Base-by-base conservation (phyloP, 139 green algal genomes). In the Coccomyxa sp. region DNA sequence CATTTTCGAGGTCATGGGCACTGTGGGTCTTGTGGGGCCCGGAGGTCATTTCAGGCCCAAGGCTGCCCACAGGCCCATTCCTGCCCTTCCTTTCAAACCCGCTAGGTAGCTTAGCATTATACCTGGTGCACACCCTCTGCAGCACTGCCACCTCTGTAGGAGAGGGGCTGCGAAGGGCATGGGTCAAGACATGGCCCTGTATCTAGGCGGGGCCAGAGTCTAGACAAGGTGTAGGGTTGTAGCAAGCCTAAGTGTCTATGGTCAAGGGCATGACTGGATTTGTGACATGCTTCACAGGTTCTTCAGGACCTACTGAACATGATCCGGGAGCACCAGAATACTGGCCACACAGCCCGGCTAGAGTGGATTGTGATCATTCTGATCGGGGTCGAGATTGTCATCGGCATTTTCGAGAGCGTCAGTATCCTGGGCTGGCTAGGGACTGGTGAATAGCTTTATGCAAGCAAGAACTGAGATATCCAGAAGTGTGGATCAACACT, bases 301-400 rank as follows among this genome's bases (percentile, higher is more conserved):
- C 85, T 95, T 55, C 83, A 92, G 75, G 91, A 95, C 70, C 92
- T 96, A 90, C 87, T 96, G 33, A 89, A 96, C 81, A 94, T 96
- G 88, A 72, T 93, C 64, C 79, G 87, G 8, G 81, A 91, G 70
- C 86, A 94, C 74, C 55, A 92, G 68, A 91, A 92, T 79, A 91
- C 91, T 82, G 73, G 35, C 2, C 88, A 93, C 77, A 85, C 78
- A 27, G 82, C 84, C 16, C 86, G 88, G 9, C 83, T 96, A 22
- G 92, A 96, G 83, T 88, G 83, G 84, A 93, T 95, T 73, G 88
- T 93, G 55, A 89, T 90, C 58, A 87, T 79, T 79, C 82, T 89
- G 40, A 84, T 90, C 44, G 74, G 82, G 6, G 35, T 90, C 0
- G 88, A 89, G 73, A 78, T 92, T 36, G 41, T 92, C 12, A 75